These are phyloP conservation scores for Crithidia expoeki DNA, from an alignment of 208 protist species.

Conservation along the genomic window DNA sequence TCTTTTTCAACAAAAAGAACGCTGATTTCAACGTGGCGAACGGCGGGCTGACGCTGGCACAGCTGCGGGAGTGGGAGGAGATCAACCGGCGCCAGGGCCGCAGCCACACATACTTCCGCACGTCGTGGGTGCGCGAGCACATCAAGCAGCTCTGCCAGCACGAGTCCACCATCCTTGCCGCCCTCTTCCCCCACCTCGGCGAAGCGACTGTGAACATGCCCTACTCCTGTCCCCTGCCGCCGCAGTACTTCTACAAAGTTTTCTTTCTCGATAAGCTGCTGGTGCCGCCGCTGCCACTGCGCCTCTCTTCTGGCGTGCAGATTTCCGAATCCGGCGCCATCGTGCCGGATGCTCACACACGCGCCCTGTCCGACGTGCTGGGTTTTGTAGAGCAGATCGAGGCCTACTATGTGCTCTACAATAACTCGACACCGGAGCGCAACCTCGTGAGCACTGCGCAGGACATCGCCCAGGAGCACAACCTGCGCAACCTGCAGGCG, in stretches of 20 bases:
- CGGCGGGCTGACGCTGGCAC: slow-evolving; percentile 51
- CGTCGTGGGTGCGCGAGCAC: slow-evolving; percentile 66
- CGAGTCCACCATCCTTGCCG: slow-evolving; percentile 62
- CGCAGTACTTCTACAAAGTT: slow-evolving; percentile 72
- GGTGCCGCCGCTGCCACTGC: slow-evolving; percentile 81
- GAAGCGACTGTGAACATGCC: slow-evolving; percentile 69
- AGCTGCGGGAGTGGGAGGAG: slow-evolving; percentile 70
- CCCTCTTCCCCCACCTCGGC: slow-evolving; percentile 83
- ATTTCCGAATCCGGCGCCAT: slow-evolving; percentile 69
- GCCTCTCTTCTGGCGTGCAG: slow-evolving; percentile 81
- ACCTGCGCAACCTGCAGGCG: slow-evolving; percentile 85
- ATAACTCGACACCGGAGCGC: slow-evolving; percentile 62
- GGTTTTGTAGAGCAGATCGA: slow-evolving; percentile 87
- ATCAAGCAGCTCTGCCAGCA: slow-evolving; percentile 84
- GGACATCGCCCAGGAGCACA: slow-evolving; percentile 79
- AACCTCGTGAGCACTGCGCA: slow-evolving; percentile 50
- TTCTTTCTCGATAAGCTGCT: slow-evolving; percentile 90
- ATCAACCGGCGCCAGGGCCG: slow-evolving; percentile 65
- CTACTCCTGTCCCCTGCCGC: slow-evolving; percentile 52
- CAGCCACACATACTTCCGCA: slow-evolving; percentile 73
- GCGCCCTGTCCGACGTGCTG: slow-evolving; percentile 72
- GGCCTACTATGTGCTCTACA: slow-evolving; percentile 70
- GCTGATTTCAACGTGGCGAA: slow-evolving; percentile 59
- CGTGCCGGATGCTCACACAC: slow-evolving; percentile 69
- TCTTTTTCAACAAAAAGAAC: slow-evolving; percentile 76